Conservation (phyloP, 1,139 yeast species). For the Suhomyces panamericanus region DNA sequence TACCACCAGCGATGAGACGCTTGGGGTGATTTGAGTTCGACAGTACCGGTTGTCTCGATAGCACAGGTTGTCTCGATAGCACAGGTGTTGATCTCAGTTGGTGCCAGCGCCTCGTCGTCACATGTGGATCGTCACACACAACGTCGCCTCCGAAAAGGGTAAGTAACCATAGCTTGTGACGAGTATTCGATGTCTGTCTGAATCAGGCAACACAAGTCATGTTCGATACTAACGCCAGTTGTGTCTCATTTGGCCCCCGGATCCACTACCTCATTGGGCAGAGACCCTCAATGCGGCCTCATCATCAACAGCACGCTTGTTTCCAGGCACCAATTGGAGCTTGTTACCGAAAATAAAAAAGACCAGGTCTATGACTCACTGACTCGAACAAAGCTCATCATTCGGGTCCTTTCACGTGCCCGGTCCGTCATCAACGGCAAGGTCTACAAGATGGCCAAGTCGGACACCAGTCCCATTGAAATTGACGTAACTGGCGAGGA, state of each 20-base stretch:
- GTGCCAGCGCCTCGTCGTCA: too few relatives aligned
- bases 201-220: background rate
- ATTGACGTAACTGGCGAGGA: slow-evolving; percentile 19
- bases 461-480: slow-evolving; percentile 18
- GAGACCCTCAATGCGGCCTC: slow-evolving; percentile 29
- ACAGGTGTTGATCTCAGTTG: too few relatives aligned
- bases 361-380: slow-evolving; percentile 12
- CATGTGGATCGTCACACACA: slow-evolving; percentile 19
- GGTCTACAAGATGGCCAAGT: slow-evolving; percentile 24
- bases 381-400: slow-evolving; percentile 21
- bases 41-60: too few relatives aligned
- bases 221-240: slow-evolving; percentile 7
- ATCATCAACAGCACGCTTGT: slow-evolving; percentile 28
- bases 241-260: slow-evolving; percentile 19
- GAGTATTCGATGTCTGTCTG: too few relatives aligned
- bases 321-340: slow-evolving; percentile 33
- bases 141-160: slow-evolving; percentile 1
- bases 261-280: slow-evolving; percentile 29
- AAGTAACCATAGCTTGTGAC: background rate
- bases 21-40: too few relatives aligned
- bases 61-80: too few relatives aligned
- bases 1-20: too few relatives aligned
- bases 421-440: slow-evolving; percentile 32
- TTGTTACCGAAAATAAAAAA: slow-evolving; percentile 12
- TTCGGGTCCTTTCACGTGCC: slow-evolving; percentile 34